These are phyloP conservation scores for Solanum microdontum DNA, from an alignment of 257 asterid species.

Conservation along the genomic window DNA sequence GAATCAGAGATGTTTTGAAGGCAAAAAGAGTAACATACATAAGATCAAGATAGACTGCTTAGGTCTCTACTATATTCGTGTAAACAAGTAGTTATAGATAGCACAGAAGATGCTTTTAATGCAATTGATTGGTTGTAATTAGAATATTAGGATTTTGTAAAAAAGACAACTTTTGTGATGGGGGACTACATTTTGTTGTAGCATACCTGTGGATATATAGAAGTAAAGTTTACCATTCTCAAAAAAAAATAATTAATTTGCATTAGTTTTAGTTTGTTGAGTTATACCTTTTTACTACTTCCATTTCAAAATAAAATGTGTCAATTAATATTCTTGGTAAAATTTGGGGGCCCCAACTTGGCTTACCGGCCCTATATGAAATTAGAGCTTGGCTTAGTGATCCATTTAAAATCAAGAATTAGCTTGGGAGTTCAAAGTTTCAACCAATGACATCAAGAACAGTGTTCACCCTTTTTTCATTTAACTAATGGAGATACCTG, in stretches of 20 bases:
- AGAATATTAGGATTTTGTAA: not conserved
- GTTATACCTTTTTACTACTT: not conserved
- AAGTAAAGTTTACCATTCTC: not conserved
- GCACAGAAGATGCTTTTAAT: not conserved
- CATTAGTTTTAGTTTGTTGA: not conserved
- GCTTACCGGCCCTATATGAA: not conserved
- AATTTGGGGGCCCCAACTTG: not conserved
- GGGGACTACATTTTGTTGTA: not conserved
- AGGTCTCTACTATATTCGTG: too few relatives aligned
- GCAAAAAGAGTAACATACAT: not conserved
- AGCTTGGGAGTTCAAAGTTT: not conserved
- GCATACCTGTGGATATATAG: not conserved
- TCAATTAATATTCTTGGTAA: not conserved
- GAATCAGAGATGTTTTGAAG: not conserved
- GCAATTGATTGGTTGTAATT: not conserved
- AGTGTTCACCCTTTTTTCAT: not conserved
- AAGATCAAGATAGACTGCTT: not conserved
- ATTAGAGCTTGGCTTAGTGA: slow-evolving; percentile 1
- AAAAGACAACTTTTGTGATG: not conserved
- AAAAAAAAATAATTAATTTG: not conserved
- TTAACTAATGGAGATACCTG: not conserved
- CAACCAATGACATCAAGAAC: not conserved
- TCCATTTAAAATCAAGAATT: not conserved
- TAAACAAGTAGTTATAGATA: not conserved
- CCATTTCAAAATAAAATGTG: not conserved